Base-by-base conservation (phyloP, 345 rosid species). In the Lepidium aucheri region DNA sequence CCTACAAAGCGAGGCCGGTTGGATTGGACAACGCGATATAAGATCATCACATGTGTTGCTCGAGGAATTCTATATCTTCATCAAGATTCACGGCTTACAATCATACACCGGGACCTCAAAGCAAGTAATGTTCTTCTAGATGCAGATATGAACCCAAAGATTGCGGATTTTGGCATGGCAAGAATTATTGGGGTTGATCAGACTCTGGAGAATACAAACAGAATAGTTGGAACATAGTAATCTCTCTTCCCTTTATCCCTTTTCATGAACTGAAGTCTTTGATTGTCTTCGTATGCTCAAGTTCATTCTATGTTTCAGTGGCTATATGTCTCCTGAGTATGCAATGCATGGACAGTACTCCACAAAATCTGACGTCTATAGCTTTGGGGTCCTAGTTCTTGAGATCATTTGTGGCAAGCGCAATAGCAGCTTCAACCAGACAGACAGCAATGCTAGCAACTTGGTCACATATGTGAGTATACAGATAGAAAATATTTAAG, bases 321-420 rank as follows among this genome's bases (percentile, higher is more conserved):
- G 49, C 6, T 73, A 73, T 38, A 73, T 73, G 73, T 50, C 77
- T 15, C 77, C 77, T 1, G 77, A 73, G 67, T 73, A 66, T 28
- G 67, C 68, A 6, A 51, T 42, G 73, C 50, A 66, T 15, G 72
- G 77, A n/a, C 77, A 60, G 1, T 65, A 33, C 44, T 57, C 72
- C 18, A 67, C 26, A 42, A 73, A 66, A 18, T 73, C 72, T 2
- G 68, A 73, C 3, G 4, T 73, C 7, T 73, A 66, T 14, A 73
- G 77, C 43, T 73, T 73, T 4, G 73, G 77, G 36, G 63, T 73
- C 2, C 60, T 73, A 45, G 43, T 66, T 52, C 63, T 73, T 8
- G 77, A 73, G 77, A 73, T 73, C 6, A 43, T 73, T 42, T 66
- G 67, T 6, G 68, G 73, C 11, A 51, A 73, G 30, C 26, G 26